A percentile compares a stretch with the other conserved stretches of the same genome.
Evolutionary conservation across 1,284 basidiomycete species (phyloP).

Genomic region (Ustilago sp.): DNA sequence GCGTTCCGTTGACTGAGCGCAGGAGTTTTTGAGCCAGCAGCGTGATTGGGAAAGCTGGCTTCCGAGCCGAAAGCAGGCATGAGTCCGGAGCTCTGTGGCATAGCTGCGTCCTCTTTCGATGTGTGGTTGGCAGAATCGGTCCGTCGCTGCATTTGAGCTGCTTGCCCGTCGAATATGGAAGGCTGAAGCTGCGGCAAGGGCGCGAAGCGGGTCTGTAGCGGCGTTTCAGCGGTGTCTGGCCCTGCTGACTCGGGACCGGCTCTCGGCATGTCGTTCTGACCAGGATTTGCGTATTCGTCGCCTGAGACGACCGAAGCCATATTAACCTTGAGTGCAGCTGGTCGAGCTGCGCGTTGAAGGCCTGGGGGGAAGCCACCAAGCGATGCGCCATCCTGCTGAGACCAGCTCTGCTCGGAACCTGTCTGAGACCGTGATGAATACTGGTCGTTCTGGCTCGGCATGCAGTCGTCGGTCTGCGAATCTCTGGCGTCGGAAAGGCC

Average conservation of each 20-base stretch:
- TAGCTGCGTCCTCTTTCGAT: conserved; percentile 14
- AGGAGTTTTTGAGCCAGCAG: background rate
- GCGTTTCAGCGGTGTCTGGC: conserved; percentile 17
- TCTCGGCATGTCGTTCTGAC: background rate
- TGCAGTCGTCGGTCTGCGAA: conserved; percentile 5
- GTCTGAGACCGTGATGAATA: conserved; percentile 28
- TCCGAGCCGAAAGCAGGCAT: conserved; percentile 54
- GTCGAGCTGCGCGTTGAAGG: conserved; percentile 28
- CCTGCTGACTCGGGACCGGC: conserved; percentile 22
- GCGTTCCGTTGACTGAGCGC: conserved; percentile 3
- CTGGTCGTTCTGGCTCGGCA: conserved; percentile 14
- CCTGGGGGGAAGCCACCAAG: conserved; percentile 3
- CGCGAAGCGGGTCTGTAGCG: conserved; percentile 40
- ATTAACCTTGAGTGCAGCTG: conserved; percentile 44
- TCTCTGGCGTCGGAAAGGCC: background rate
- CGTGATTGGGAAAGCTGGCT: conserved; percentile 13
- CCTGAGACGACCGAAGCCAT: conserved; percentile 24
- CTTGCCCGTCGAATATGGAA: conserved; percentile 24
- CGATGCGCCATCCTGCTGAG: conserved; percentile 9
- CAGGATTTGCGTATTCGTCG: background rate
- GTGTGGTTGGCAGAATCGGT: background rate
- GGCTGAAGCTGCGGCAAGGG: conserved; percentile 40
- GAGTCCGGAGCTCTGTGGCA: conserved; percentile 19
- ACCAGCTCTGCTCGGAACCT: conserved; percentile 39
- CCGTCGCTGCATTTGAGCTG: conserved; percentile 22